Conservation (phyloP, 306 rosid species). For the Inga laurina region DNA sequence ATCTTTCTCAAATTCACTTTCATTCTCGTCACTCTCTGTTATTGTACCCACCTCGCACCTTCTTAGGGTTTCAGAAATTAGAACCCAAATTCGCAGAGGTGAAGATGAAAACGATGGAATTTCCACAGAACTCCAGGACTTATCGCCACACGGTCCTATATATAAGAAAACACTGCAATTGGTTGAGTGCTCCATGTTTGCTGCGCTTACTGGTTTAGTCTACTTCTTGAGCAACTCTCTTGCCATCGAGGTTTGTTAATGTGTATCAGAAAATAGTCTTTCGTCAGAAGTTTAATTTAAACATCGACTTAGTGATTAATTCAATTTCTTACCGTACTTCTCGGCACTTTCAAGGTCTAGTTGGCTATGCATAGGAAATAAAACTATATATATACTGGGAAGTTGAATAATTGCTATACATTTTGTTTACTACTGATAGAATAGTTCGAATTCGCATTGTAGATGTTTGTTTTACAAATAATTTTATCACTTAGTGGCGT, state of each 20-base stretch:
- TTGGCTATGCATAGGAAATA: background rate
- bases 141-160: conserved; percentile 67
- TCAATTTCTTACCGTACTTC: background rate
- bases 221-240: conserved; percentile 94
- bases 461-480: background rate
- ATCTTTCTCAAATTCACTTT: background rate
- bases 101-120: conserved; percentile 35
- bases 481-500: conserved; percentile 10
- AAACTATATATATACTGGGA: background rate
- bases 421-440: background rate
- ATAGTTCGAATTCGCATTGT: background rate
- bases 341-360: background rate
- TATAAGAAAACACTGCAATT: conserved; percentile 78
- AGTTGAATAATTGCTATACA: background rate
- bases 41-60: conserved; percentile 34
- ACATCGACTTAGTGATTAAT: background rate
- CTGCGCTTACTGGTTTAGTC: conserved; percentile 93
- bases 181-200: conserved; percentile 99
- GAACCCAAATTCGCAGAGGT: conserved; percentile 28
- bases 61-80: conserved; percentile 46
- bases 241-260: conserved; percentile 72
- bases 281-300: background rate
- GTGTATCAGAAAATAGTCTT: background rate
- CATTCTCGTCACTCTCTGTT: conserved; percentile 9
- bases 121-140: conserved; percentile 51